Percentiles rank a stretch among this genome's conserved stretches.
These are phyloP conservation scores for Epichloe glyceriae DNA, from an alignment of 2,329 filamentous ascomycete genomes.

Conservation along the genomic window DNA sequence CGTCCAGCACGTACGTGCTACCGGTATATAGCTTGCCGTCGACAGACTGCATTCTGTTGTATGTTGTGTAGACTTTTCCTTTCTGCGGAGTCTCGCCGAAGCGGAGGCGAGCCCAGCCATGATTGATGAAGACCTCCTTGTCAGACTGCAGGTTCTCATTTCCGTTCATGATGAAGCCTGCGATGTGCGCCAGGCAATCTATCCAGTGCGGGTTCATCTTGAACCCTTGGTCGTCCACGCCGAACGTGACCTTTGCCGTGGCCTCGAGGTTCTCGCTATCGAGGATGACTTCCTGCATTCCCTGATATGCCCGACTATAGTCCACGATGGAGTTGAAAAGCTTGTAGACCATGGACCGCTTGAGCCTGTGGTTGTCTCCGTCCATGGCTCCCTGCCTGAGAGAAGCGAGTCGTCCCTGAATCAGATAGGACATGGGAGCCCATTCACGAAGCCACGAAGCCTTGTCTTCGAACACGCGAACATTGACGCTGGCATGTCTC, in stretches of 20 bases:
- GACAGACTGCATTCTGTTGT: conserved; percentile 43
- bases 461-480: no score
- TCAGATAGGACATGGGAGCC: no score
- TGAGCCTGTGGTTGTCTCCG: background rate
- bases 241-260: conserved; percentile 34
- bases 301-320: conserved; percentile 39
- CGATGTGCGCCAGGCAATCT: conserved; percentile 45
- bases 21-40: conserved; percentile 32
- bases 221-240: conserved; percentile 26
- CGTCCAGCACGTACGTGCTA: conserved; percentile 43
- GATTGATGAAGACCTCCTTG: conserved; percentile 38
- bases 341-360: conserved; percentile 43
- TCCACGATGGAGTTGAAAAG: conserved; percentile 42
- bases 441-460: no score
- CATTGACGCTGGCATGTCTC: no score
- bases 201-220: conserved; percentile 32
- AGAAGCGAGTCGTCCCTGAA: no score
- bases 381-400: conserved; percentile 29
- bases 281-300: conserved; percentile 43
- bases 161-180: conserved; percentile 45
- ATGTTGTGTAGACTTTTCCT: conserved; percentile 30
- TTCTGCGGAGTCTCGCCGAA: background rate
- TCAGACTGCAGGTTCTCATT: no score
- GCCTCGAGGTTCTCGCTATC: conserved; percentile 12
- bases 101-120: conserved; percentile 38